Evolutionary conservation across 768 basidiomycete genomes (phyloP), one percentile per base, ranked within the genome.

Genomic region (Suillus hirtellus): DNA sequence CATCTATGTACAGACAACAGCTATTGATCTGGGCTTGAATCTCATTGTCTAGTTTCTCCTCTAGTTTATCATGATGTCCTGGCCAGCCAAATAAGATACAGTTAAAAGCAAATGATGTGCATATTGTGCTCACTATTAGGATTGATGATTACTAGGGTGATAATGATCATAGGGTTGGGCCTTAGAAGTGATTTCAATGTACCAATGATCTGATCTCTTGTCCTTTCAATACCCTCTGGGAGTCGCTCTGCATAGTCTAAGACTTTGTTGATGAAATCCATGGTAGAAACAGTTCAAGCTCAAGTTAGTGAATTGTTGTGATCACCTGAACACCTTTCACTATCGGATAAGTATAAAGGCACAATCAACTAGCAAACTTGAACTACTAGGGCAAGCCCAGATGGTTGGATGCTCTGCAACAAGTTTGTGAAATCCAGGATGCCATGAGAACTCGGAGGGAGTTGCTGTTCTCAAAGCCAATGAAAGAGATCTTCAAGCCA

Each of bases 61-160:
- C 79, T 0, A 88, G 86, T 56, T 85, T 85, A 69, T 95, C 90
- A 71, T 95, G 93, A 43, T 91, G 87, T 56, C 85, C 75, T 81
- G 40, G 4, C 17, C 14, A 27, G 44, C 47, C 60, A 34, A n/a
- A 53, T 44, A 17, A 54, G 56, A 58, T n/a, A 35, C 2, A 1
- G 49, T 27, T 3, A 8, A 42, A 2, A 14, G 11, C 35, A 56
- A 19, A 40, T 54, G 46, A 3, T 24, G 31, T 37, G 43, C 44
- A 31, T 42, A 9, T 49, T 2, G 55, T 14, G 63, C 78, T 69
- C 53, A 79, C 78, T 72, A 61, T 79, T 70, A 17, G 71, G n/a
- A 14, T 78, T 63, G 63, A 79, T 31, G 17, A 79, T 11, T 7
- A 78, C 78, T 79, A 62, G 46, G 5, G 59, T 54, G 50, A 37